Evolutionary conservation across 768 basidiomycete species (phyloP), one percentile per base, ranked within the genome.

Genomic region (Leucocoprinus leucothites): DNA sequence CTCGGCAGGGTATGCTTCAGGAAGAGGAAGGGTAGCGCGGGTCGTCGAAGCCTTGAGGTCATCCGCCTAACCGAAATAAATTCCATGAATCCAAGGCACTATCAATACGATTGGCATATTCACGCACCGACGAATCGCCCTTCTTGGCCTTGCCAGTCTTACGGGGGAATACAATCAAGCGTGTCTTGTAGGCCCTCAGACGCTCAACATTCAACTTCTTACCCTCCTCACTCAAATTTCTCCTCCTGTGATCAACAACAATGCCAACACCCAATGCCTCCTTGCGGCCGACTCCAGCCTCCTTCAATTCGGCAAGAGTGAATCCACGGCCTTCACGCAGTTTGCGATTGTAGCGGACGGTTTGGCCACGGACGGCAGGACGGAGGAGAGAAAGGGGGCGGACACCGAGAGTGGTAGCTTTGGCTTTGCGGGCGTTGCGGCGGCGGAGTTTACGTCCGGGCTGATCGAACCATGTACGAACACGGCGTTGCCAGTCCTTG

Each of bases 401-500:
- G 61, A 94, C 91, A 64, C 97, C 97, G 55, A 97, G 88, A 58
- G 84, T 71, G 44, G 93, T 83, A 55, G 94, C 93, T 79, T 97
- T 98, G 64, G 79, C 77, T 74, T 93, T 88, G 75, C 97, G 91
- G 42, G 94, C 93, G 45, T 79, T 86, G 71, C 97, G 90, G 71
- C 97, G 84, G 72, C 92, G 90, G 72, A 94, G 89, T 79, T 98
- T 98, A 71, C 91, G 90, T 47, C 95, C 96, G 55, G 97, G 94
- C 77, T 99, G 97, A 81, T 98, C 91, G 72, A 98, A 98, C 95
- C 95, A 94, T 69, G 93, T 96, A 74, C 88, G 88, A 65, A 96
- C 94, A 62, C 89, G 89, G 68, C 87, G 82, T 75, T 98, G 96
- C 95, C 95, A 98, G 73, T 98, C 95, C 86, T 98, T 98, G 80